Evolutionary conservation across 345 rosid species (phyloP).

Genomic region (Luvunga scandens): DNA sequence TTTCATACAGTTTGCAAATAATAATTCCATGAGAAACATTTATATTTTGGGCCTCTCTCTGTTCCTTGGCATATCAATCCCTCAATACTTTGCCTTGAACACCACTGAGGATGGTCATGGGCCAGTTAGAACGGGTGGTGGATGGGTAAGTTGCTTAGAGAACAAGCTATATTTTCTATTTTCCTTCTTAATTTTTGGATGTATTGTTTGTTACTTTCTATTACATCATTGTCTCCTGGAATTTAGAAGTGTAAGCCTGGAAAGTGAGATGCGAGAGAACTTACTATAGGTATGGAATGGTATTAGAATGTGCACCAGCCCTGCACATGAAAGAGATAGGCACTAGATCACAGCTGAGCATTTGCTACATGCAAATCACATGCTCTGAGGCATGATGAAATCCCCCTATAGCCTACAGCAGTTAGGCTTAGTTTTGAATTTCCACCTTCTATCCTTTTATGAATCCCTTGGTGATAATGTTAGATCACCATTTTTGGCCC

Average conservation of each 20-base stretch:
- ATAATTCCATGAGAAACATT: constrained; percentile 83
- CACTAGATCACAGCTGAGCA: neutral
- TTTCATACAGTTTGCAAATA: constrained; percentile 79
- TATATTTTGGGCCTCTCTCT: constrained; percentile 79
- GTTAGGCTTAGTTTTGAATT: neutral
- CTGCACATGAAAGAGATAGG: neutral
- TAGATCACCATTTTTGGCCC: neutral
- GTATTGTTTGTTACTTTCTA: neutral
- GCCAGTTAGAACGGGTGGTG: constrained; percentile 70
- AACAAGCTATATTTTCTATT: constrained; percentile 2
- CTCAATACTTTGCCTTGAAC: constrained; percentile 65
- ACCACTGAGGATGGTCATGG: constrained; percentile 59
- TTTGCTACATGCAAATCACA: neutral
- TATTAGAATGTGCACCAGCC: neutral
- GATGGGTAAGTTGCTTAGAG: constrained; percentile 71
- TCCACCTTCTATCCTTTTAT: neutral
- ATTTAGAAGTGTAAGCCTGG: neutral
- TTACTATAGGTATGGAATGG: neutral
- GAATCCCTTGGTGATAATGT: neutral
- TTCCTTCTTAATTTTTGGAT: neutral
- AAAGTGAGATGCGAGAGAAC: neutral
- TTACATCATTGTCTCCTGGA: neutral
- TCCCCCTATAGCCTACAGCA: neutral
- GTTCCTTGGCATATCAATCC: constrained; percentile 81
- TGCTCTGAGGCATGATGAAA: neutral